phyloP scores from a whole-genome alignment of 1,284 basidiomycete species.

The Ustilago lituana region DNA sequence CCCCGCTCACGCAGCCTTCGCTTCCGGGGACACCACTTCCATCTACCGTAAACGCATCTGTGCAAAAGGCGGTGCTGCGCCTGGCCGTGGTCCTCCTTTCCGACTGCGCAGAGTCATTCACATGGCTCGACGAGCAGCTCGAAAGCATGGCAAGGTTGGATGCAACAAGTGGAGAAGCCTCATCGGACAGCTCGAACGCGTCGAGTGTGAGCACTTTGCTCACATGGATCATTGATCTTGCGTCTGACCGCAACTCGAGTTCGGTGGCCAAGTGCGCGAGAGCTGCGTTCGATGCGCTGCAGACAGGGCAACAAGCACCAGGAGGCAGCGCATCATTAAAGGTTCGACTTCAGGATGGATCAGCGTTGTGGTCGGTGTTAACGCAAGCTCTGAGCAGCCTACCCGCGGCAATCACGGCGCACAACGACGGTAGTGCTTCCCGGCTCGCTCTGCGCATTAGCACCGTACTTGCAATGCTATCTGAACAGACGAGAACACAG shows the following conservation, averaged over 20 bases:
- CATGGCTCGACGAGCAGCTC: slow-evolving; percentile 38
- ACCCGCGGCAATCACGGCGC: slow-evolving; percentile 12
- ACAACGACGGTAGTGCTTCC: slow-evolving; percentile 18
- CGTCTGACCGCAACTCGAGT: slow-evolving; percentile 9
- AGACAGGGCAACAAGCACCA: neutral
- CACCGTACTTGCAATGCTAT: slow-evolving; percentile 9
- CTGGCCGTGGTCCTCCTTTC: slow-evolving; percentile 16
- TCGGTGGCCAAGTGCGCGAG: slow-evolving; percentile 1
- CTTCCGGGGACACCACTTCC: slow-evolving; percentile 27
- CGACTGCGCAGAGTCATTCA: slow-evolving; percentile 22
- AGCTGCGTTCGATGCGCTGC: slow-evolving; percentile 7
- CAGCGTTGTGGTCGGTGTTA: slow-evolving; percentile 10
- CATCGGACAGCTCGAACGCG: neutral
- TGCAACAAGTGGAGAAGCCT: neutral
- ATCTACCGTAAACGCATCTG: slow-evolving; percentile 1
- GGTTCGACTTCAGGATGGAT: slow-evolving; percentile 1
- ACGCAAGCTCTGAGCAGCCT: slow-evolving; percentile 14
- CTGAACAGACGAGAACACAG: neutral
- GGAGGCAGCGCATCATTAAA: neutral
- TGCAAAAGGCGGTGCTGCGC: slow-evolving; percentile 16
- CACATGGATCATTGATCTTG: slow-evolving; percentile 37
- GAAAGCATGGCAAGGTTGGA: slow-evolving; percentile 11
- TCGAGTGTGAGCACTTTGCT: slow-evolving; percentile 22
- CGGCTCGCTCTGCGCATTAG: slow-evolving; percentile 22
- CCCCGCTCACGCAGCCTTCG: slow-evolving; percentile 28